These are phyloP conservation scores for Teratosphaeria gauchensis DNA, from an alignment of 2,329 filamentous ascomycete genomes.

Conservation along the genomic window DNA sequence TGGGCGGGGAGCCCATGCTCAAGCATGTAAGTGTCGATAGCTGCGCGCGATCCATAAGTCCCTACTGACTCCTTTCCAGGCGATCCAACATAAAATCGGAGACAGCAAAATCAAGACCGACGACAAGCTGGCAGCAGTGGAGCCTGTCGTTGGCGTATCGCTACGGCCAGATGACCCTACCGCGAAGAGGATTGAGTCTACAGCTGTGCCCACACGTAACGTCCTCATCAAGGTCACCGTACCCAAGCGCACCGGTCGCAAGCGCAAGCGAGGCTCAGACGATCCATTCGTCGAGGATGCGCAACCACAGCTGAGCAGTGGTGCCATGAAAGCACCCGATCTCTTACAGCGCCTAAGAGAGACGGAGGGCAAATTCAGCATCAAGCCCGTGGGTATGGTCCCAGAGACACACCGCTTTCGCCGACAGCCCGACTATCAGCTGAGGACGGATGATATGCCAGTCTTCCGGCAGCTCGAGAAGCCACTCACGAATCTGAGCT, in stretches of 20 bases:
- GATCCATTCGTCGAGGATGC: slow-evolving; percentile 36
- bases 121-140: slow-evolving; percentile 11
- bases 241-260: slow-evolving; percentile 76
- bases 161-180: slow-evolving; percentile 71
- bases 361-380: slow-evolving; percentile 16
- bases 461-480: slow-evolving; percentile 65
- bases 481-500: slow-evolving; percentile 58
- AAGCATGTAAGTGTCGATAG: slow-evolving; percentile 36
- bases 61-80: slow-evolving; percentile 7
- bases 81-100: slow-evolving; percentile 23
- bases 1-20: slow-evolving; percentile 48
- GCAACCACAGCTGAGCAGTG: slow-evolving; percentile 1
- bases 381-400: slow-evolving; percentile 44
- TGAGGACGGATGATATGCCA: slow-evolving; percentile 26
- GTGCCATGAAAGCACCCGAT: slow-evolving; percentile 17
- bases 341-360: slow-evolving; percentile 23
- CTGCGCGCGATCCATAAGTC: background rate
- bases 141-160: slow-evolving; percentile 55
- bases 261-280: slow-evolving; percentile 68
- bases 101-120: slow-evolving; percentile 17
- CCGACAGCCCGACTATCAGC: slow-evolving; percentile 74
- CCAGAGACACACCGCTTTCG: slow-evolving; percentile 80
- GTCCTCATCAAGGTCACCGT: slow-evolving; percentile 78
- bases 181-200: slow-evolving; percentile 67
- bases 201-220: slow-evolving; percentile 67